Conservation (phyloP, 306 rosid species). For the Prunus kanzakura region DNA sequence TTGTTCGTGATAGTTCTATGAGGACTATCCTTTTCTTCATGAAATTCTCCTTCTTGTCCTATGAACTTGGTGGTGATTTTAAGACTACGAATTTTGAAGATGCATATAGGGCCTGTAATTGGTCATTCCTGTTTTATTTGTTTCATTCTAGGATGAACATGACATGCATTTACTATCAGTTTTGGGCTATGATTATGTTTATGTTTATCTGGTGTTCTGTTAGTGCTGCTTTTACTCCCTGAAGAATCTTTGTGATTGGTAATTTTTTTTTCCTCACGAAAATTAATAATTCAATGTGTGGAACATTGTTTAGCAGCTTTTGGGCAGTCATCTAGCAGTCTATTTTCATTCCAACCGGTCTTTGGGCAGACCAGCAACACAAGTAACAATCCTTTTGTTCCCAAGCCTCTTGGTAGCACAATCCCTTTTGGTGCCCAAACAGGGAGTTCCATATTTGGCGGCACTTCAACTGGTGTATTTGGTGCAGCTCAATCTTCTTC, state of each 20-base stretch:
- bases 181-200: slow-evolving; percentile 13
- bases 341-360: slow-evolving; percentile 71
- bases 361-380: slow-evolving; percentile 71
- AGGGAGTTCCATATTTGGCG: slow-evolving; percentile 68
- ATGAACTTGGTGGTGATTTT: neutral
- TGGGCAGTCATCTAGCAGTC: slow-evolving; percentile 81
- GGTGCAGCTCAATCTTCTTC: slow-evolving; percentile 70
- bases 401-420: slow-evolving; percentile 75
- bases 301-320: slow-evolving; percentile 58
- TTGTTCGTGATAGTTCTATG: neutral
- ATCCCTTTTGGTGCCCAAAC: slow-evolving; percentile 74
- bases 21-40: too few species aligned
- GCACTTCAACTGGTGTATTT: slow-evolving; percentile 90
- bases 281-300: slow-evolving; percentile 2
- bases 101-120: too few species aligned
- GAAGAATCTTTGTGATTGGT: neutral
- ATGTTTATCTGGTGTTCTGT: slow-evolving; percentile 2
- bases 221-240: neutral
- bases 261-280: neutral
- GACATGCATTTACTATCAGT: neutral
- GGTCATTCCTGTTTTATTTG: too few species aligned
- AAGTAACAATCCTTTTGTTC: slow-evolving; percentile 69
- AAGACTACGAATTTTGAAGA: neutral
- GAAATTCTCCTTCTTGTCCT: neutral
- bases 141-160: neutral